Evolutionary conservation across 2,329 filamentous ascomycete species (phyloP).

Genomic region (Chaetomiaceae sp.): DNA sequence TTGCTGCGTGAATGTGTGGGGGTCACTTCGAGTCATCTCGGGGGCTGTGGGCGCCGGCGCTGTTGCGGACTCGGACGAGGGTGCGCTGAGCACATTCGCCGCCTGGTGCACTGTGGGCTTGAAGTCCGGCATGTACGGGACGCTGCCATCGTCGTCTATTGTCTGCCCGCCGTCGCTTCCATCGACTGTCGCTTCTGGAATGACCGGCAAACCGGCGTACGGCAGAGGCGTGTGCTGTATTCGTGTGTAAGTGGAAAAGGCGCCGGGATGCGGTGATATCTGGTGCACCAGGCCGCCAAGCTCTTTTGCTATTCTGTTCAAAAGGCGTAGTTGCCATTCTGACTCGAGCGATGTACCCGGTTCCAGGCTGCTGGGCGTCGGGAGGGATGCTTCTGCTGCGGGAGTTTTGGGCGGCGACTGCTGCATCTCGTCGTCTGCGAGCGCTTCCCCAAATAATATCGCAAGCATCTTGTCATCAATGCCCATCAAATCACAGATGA

Average conservation of each 20-base stretch:
- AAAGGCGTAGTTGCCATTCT: slow-evolving; percentile 68
- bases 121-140: slow-evolving; percentile 40
- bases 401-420: slow-evolving; percentile 44
- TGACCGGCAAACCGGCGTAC: slow-evolving; percentile 70
- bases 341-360: slow-evolving; percentile 34
- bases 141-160: slow-evolving; percentile 19
- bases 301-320: slow-evolving; percentile 81
- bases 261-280: slow-evolving; percentile 73
- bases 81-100: slow-evolving; percentile 32
- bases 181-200: slow-evolving; percentile 45
- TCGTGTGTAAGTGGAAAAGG: slow-evolving; percentile 74
- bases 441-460: slow-evolving; percentile 76
- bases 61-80: slow-evolving; percentile 14
- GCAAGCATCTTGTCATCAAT: slow-evolving; percentile 81
- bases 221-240: slow-evolving; percentile 60
- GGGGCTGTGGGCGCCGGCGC: slow-evolving; percentile 8
- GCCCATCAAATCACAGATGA: slow-evolving; percentile 84
- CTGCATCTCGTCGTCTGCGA: slow-evolving; percentile 49
- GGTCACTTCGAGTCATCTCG: slow-evolving; percentile 9
- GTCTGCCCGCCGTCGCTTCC: slow-evolving; percentile 27
- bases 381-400: slow-evolving; percentile 22
- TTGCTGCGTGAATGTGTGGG: slow-evolving; percentile 53
- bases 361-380: slow-evolving; percentile 23
- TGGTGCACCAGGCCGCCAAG: slow-evolving; percentile 78
- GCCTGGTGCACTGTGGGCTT: slow-evolving; percentile 42